These are phyloP conservation scores for Leccinum aurantiacum DNA, from an alignment of 768 basidiomycete genomes.

Conservation along the genomic window DNA sequence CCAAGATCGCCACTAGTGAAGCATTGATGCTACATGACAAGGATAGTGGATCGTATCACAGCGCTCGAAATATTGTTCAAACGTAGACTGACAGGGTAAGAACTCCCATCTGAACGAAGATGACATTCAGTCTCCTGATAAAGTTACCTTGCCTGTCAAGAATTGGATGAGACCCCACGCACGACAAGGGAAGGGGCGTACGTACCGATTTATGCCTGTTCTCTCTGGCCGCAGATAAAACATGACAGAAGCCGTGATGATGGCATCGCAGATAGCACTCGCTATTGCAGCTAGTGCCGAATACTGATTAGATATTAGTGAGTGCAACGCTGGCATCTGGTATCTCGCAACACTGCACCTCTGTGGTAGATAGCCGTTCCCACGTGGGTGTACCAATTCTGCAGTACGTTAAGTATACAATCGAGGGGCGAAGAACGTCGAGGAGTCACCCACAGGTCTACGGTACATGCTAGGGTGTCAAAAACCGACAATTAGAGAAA, in stretches of 20 bases:
- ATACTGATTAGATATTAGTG: constrained; percentile 5
- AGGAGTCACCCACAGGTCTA: constrained; percentile 7
- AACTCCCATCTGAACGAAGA: constrained; percentile 24
- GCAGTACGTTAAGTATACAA: not conserved
- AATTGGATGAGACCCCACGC: not conserved
- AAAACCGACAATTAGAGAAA: not conserved
- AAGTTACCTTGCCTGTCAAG: constrained; percentile 7
- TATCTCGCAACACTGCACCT: constrained; percentile 4
- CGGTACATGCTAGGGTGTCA: constrained; percentile 3
- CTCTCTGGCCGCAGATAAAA: constrained; percentile 17
- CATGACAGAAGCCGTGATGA: constrained; percentile 18
- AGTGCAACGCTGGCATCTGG: not conserved
- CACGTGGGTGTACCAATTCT: constrained; percentile 15
- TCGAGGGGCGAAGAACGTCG: not conserved
- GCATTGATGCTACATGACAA: constrained; percentile 9
- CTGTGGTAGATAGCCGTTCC: not conserved
- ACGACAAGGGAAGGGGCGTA: not conserved
- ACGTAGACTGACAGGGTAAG: constrained; percentile 15
- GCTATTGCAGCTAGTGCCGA: constrained; percentile 9
- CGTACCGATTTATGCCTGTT: constrained; percentile 16
- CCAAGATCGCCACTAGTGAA: constrained; percentile 10
- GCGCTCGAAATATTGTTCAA: not conserved
- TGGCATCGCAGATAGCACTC: constrained; percentile 21
- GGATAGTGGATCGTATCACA: not conserved
- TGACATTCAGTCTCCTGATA: constrained; percentile 13